Conservation (phyloP, 2,329 filamentous ascomycete species). For the Aspergillus fijiensis region DNA sequence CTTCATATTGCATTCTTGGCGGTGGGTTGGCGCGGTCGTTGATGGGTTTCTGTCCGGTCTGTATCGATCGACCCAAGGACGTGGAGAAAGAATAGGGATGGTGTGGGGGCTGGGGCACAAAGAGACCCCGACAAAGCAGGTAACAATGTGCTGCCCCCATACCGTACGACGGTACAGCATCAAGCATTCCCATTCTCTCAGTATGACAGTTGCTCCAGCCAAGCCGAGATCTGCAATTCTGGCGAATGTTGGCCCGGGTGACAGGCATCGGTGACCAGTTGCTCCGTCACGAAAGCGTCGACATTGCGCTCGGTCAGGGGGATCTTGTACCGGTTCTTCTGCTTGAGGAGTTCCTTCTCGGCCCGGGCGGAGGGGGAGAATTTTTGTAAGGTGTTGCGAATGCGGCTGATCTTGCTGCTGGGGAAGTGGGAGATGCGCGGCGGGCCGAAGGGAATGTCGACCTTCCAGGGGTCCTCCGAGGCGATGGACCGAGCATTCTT, state of each 20-base stretch:
- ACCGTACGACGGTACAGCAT: too few relatives aligned
- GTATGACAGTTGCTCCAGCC: constrained; percentile 72
- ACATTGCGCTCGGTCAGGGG: constrained; percentile 40
- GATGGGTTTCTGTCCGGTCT: too few relatives aligned
- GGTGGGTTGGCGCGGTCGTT: not conserved
- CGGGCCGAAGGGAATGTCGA: constrained; percentile 34
- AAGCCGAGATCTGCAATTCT: constrained; percentile 70
- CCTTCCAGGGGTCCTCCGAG: constrained; percentile 32
- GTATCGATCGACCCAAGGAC: too few relatives aligned
- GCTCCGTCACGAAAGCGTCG: constrained; percentile 35
- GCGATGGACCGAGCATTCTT: constrained; percentile 24
- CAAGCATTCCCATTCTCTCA: constrained; percentile 43
- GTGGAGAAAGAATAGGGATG: too few relatives aligned
- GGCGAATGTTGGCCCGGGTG: constrained; percentile 55
- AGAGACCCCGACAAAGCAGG: too few relatives aligned
- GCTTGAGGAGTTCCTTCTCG: constrained; percentile 36
- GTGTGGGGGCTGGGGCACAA: too few relatives aligned
- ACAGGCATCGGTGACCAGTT: constrained; percentile 53
- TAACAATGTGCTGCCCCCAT: too few relatives aligned
- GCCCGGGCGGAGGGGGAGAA: constrained; percentile 34
- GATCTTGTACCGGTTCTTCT: constrained; percentile 36
- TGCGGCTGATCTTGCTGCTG: constrained; percentile 32
- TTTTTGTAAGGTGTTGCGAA: constrained; percentile 38
- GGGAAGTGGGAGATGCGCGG: constrained; percentile 30
- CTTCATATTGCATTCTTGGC: too few relatives aligned